Conservation (phyloP, 108 stramenopile species). For the Cyclotella choctawhatcheeana region DNA sequence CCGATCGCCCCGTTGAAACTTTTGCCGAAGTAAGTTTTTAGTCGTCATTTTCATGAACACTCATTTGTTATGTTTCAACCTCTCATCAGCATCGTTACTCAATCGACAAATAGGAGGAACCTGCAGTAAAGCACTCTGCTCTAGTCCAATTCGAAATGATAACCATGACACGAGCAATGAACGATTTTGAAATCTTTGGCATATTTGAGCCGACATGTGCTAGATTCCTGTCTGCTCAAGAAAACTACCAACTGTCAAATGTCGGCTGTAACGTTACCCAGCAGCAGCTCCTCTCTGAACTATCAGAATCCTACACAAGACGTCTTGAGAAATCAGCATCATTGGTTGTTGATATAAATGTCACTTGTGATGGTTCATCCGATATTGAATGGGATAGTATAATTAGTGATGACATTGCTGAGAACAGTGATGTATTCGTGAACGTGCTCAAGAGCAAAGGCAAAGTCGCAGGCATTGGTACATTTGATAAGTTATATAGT, state of each 20-base stretch:
- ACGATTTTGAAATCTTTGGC: not conserved
- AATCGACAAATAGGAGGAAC: too few species aligned
- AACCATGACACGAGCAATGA: conserved; percentile 15
- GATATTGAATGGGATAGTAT: conserved; percentile 1
- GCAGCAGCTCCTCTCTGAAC: conserved; percentile 19
- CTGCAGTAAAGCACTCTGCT: not conserved
- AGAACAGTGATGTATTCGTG: not conserved
- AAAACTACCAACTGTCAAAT: conserved; percentile 9
- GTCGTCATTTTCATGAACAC: not conserved
- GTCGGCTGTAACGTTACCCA: conserved; percentile 17
- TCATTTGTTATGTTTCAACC: too few species aligned
- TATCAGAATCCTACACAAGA: not conserved
- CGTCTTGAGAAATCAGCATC: conserved; percentile 19
- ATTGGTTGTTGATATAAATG: conserved; percentile 31
- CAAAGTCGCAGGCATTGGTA: conserved; percentile 13
- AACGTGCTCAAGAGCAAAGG: conserved; percentile 10
- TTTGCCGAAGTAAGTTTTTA: too few species aligned
- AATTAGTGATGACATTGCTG: conserved; percentile 12
- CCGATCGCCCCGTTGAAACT: too few species aligned
- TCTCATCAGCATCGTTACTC: too few species aligned
- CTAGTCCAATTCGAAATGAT: conserved; percentile 7
- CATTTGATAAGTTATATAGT: conserved; percentile 19
- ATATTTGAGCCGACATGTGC: conserved; percentile 21
- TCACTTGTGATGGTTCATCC: conserved; percentile 6
- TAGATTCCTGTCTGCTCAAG: conserved; percentile 13